These are phyloP conservation scores for Hemileccinum impolitum DNA, from an alignment of 768 basidiomycete genomes.

Conservation along the genomic window DNA sequence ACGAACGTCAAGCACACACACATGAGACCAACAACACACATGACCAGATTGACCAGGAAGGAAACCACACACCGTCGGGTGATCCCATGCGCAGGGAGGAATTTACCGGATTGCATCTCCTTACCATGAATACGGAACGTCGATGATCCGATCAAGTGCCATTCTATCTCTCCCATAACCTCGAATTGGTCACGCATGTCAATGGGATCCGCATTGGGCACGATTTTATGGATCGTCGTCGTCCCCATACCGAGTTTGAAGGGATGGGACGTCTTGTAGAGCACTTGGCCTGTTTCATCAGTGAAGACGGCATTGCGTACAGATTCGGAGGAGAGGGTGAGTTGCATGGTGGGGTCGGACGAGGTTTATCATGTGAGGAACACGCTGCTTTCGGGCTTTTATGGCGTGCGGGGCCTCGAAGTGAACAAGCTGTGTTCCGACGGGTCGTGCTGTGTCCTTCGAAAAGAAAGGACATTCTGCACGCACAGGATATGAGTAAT, in stretches of 20 bases:
- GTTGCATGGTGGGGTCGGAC: constrained; percentile 8
- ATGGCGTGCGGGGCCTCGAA: no score
- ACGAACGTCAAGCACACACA: neutral
- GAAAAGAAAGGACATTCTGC: neutral
- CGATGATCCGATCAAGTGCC: constrained; percentile 24
- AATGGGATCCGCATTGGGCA: constrained; percentile 10
- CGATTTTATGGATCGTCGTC: constrained; percentile 23
- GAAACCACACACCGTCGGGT: constrained; percentile 10
- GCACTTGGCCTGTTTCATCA: constrained; percentile 20
- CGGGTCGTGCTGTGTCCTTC: neutral
- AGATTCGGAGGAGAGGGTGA: constrained; percentile 18
- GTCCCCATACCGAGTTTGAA: constrained; percentile 4
- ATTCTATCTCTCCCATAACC: constrained; percentile 33
- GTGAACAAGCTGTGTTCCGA: no score
- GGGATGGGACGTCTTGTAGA: constrained; percentile 24
- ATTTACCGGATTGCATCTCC: constrained; percentile 22
- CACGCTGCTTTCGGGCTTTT: neutral
- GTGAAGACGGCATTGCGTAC: constrained; percentile 21
- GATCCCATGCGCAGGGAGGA: constrained; percentile 18
- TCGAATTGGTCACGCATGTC: constrained; percentile 29
- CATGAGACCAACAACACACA: neutral
- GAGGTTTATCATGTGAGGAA: neutral
- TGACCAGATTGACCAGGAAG: no score
- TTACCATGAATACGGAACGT: constrained; percentile 28
- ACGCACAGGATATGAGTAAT: no score